phyloP scores from a whole-genome alignment of 2,329 filamentous ascomycete species.

The Pseudocercospora pini-densiflorae region DNA sequence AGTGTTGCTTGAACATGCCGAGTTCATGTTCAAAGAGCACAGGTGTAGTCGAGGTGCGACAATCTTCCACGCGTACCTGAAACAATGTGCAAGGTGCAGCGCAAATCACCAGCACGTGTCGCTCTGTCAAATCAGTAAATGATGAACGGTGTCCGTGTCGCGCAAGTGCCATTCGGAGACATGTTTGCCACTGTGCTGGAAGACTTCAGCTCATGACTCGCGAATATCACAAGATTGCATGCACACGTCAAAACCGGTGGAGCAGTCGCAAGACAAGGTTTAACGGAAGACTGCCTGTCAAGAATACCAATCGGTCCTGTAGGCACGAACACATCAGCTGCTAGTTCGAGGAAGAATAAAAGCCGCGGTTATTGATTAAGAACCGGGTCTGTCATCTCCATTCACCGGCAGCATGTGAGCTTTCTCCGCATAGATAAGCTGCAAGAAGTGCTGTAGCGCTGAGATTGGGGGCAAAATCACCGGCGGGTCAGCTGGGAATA shows the following conservation, averaged over 20 bases:
- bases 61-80: conserved; percentile 1
- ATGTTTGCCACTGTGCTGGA: conserved; percentile 10
- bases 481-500: conserved; percentile 6
- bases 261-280: conserved; percentile 12
- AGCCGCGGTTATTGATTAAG: conserved; percentile 3
- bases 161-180: not conserved
- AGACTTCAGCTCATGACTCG: conserved; percentile 11
- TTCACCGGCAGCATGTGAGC: not conserved
- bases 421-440: conserved; percentile 1
- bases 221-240: not conserved
- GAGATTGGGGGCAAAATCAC: conserved; percentile 1
- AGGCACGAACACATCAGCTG: conserved; percentile 6
- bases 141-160: conserved; percentile 13
- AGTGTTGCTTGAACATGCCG: not conserved
- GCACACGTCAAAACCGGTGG: conserved; percentile 24
- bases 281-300: conserved; percentile 13
- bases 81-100: not conserved
- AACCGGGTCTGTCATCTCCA: not conserved
- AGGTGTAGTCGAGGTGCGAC: not conserved
- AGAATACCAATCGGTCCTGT: not conserved
- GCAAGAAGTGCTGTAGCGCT: not conserved
- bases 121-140: conserved; percentile 1
- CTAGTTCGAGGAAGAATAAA: not conserved
- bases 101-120: conserved; percentile 26
- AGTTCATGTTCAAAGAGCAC: not conserved